phyloP scores from a whole-genome alignment of 2,329 filamentous ascomycete genomes.

The Ophiostoma tasmaniense region DNA sequence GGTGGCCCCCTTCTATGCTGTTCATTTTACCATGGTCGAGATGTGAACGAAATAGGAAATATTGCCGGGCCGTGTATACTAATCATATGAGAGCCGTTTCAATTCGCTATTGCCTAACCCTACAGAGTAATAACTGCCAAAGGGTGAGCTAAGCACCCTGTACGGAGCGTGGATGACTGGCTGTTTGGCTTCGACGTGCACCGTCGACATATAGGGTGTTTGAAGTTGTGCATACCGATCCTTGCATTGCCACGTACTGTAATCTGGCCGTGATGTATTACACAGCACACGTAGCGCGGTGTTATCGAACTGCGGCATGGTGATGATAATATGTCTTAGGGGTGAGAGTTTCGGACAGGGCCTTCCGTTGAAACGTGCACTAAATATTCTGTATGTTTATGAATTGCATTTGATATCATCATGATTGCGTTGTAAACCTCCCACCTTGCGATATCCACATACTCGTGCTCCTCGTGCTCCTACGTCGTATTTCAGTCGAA shows the following conservation, averaged over 20 bases:
- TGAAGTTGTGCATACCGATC: background rate
- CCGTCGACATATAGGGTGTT: background rate
- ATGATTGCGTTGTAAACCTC: background rate
- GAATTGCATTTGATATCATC: background rate
- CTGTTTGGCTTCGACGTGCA: background rate
- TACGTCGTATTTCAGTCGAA: background rate
- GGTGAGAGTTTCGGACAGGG: background rate
- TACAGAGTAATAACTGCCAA: background rate
- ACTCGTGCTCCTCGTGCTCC: no score
- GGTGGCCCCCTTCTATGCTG: background rate
- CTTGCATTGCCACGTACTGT: conserved; percentile 1
- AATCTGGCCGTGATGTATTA: background rate
- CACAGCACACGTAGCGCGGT: background rate
- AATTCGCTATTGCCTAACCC: background rate
- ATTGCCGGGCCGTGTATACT: background rate
- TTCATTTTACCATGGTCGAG: background rate
- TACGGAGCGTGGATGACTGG: background rate
- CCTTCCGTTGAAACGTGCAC: background rate
- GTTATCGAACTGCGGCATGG: background rate
- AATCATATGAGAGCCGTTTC: background rate
- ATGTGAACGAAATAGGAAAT: background rate
- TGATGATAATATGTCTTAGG: background rate
- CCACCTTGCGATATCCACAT: no score
- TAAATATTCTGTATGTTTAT: background rate
- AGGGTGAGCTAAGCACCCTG: background rate